Conservation (phyloP, 2,329 filamentous ascomycete genomes). For the Zymoseptoria crescenta region DNA sequence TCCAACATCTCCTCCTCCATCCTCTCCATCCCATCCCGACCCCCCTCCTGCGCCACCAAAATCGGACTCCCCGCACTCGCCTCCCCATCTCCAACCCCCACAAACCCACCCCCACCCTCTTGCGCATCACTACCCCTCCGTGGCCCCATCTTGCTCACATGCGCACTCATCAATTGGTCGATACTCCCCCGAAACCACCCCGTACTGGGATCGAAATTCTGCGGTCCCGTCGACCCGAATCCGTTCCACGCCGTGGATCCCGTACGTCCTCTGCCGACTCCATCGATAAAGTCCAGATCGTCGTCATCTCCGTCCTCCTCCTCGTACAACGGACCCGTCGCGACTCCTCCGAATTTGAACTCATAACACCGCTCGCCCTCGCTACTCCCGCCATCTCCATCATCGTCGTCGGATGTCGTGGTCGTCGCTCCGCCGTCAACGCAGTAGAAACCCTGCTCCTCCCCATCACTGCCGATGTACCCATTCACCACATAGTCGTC, state of each 20-base stretch:
- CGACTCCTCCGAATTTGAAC: constrained; percentile 19
- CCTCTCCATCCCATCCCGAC: not conserved
- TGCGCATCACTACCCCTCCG: not conserved
- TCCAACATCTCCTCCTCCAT: not conserved
- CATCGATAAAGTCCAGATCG: constrained; percentile 11
- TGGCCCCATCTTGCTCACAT: constrained; percentile 2
- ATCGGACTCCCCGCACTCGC: not conserved
- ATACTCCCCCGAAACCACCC: constrained; percentile 29
- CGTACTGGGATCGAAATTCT: constrained; percentile 23
- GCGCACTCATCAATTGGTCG: constrained; percentile 19
- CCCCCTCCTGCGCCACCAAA: not conserved
- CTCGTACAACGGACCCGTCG: constrained; percentile 7
- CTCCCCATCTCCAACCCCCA: not conserved
- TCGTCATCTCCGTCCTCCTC: constrained; percentile 17
- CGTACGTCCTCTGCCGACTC: constrained; percentile 3
- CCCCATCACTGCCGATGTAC: constrained; percentile 24
- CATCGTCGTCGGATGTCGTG: constrained; percentile 21
- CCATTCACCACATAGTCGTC: constrained; percentile 25
- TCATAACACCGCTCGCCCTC: constrained; percentile 22
- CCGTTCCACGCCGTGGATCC: not conserved
- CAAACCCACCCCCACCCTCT: not conserved
- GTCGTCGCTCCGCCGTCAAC: constrained; percentile 19
- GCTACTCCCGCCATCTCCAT: constrained; percentile 13
- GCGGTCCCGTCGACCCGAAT: constrained; percentile 5
- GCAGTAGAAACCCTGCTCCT: constrained; percentile 27